Conservation (phyloP, 1,284 basidiomycete genomes). For the Austropuccinia psidii region DNA sequence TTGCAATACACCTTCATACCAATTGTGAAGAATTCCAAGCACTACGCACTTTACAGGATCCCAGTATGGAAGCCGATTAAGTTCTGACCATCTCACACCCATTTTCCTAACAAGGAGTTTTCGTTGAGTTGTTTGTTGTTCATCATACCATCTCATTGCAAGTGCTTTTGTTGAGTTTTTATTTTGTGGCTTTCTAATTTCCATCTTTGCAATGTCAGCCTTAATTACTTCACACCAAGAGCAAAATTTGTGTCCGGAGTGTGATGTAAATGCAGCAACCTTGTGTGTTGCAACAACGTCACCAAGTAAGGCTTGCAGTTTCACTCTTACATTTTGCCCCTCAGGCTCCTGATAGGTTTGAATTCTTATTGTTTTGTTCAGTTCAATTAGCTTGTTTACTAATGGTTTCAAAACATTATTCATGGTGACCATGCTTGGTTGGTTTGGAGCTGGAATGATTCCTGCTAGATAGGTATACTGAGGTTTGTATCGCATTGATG, state of each 20-base stretch:
- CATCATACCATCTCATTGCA: no score
- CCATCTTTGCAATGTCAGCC: background rate
- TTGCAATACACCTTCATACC: no score
- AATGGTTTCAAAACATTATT: background rate
- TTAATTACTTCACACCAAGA: background rate
- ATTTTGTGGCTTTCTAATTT: background rate
- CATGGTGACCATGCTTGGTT: background rate
- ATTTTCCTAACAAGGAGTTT: no score
- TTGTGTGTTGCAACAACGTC: constrained; percentile 29
- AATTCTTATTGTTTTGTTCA: background rate
- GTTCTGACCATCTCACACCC: no score
- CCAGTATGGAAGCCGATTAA: no score
- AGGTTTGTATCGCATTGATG: background rate
- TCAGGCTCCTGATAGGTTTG: background rate
- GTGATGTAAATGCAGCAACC: constrained; percentile 11
- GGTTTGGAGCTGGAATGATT: constrained; percentile 6
- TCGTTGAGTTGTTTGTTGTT: no score
- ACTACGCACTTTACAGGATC: no score
- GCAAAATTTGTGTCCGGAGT: background rate
- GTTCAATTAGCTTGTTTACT: background rate
- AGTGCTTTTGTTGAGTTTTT: background rate
- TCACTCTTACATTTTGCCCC: background rate
- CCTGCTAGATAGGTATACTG: constrained; percentile 12
- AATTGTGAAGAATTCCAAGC: no score
- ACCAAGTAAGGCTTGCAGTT: constrained; percentile 1